Evolutionary conservation across 495 filamentous ascomycete species (phyloP).

Genomic region (Xylona heveae): DNA sequence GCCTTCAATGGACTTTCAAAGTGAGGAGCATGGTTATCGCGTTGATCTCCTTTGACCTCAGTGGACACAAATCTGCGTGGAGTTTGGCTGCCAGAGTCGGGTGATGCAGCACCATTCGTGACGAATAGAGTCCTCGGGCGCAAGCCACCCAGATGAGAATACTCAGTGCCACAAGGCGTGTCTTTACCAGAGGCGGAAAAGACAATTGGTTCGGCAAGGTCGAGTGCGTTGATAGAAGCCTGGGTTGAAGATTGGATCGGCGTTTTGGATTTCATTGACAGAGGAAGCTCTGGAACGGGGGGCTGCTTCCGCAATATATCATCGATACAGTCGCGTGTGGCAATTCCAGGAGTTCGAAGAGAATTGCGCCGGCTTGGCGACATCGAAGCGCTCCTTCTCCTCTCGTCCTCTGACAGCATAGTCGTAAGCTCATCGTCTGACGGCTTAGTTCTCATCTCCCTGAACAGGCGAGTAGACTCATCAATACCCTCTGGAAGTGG

Average conservation of each 20-base stretch:
- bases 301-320: constrained; percentile 3
- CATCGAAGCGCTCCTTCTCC: no score
- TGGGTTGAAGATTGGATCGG: background rate
- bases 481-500: no score
- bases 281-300: constrained; percentile 1
- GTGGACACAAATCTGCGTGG: no score
- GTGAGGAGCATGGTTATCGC: no score
- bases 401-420: background rate
- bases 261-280: no score
- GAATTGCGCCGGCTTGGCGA: constrained; percentile 3
- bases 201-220: background rate
- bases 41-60: no score
- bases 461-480: background rate
- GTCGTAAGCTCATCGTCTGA: background rate
- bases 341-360: constrained; percentile 5
- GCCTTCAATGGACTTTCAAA: no score
- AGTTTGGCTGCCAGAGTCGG: no score
- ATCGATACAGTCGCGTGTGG: constrained; percentile 2
- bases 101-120: constrained; percentile 5
- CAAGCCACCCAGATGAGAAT: constrained; percentile 3
- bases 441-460: constrained; percentile 2
- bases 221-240: constrained; percentile 1
- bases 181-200: constrained; percentile 3
- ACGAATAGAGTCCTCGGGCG: constrained; percentile 2
- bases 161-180: constrained; percentile 5